Percentiles rank a stretch among this genome's conserved stretches.
These are phyloP conservation scores for Mentha longifolia DNA, from an alignment of 257 asterid genomes.

Conservation along the genomic window DNA sequence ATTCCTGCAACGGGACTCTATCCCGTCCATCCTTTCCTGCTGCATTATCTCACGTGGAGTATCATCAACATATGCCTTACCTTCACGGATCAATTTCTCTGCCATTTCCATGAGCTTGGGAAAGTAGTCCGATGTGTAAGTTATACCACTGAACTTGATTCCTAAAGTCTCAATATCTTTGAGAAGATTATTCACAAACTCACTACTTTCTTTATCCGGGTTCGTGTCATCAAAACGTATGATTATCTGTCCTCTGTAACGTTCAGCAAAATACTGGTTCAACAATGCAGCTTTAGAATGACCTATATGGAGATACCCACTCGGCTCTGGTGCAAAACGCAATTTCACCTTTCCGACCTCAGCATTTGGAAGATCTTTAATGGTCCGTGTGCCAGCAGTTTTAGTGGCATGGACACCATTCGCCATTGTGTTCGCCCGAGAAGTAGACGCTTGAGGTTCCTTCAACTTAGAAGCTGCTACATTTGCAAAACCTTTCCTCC, in stretches of 20 bases:
- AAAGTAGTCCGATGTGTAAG: slow-evolving; percentile 93
- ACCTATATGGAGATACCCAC: slow-evolving; percentile 96
- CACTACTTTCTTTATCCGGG: slow-evolving; percentile 94
- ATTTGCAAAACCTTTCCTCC: slow-evolving; percentile 65
- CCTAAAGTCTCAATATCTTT: slow-evolving; percentile 85
- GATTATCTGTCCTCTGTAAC: slow-evolving; percentile 75
- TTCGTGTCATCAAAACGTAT: slow-evolving; percentile 92
- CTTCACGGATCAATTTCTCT: slow-evolving; percentile 71
- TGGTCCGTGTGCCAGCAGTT: slow-evolving; percentile 36
- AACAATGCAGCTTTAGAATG: slow-evolving; percentile 94
- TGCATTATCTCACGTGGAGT: slow-evolving; percentile 86
- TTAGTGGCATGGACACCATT: slow-evolving; percentile 49
- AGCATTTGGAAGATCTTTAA: slow-evolving; percentile 72
- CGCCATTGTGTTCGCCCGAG: slow-evolving; percentile 43
- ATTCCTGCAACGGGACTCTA: slow-evolving; percentile 69
- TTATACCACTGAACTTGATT: slow-evolving; percentile 64
- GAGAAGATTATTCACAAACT: slow-evolving; percentile 85
- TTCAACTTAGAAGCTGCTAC: slow-evolving; percentile 55
- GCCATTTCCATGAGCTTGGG: slow-evolving; percentile 93
- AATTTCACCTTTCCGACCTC: slow-evolving; percentile 79
- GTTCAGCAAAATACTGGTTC: slow-evolving; percentile 84
- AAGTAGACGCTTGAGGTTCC: slow-evolving; percentile 55
- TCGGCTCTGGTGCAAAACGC: slow-evolving; percentile 97
- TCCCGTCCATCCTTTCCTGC: slow-evolving; percentile 88
- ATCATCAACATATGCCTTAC: slow-evolving; percentile 91